phyloP scores from a whole-genome alignment of 495 filamentous ascomycete genomes.

The Polyplosphaeria fusca region DNA sequence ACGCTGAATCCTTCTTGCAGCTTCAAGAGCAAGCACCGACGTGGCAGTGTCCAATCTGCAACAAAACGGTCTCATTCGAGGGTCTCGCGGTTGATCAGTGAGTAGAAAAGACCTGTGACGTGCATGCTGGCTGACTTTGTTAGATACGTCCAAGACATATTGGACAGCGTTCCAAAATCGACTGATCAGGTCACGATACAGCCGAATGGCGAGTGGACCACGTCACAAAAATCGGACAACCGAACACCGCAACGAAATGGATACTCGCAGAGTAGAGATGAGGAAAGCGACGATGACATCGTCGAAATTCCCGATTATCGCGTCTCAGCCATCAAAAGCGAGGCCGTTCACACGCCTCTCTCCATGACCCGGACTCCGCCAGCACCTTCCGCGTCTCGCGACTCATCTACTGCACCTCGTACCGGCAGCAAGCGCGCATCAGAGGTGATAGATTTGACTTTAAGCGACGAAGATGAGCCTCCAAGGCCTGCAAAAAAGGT shows the following conservation, averaged over 20 bases:
- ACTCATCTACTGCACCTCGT: constrained; percentile 29
- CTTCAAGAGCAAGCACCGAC: constrained; percentile 93
- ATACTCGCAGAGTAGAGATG: neutral
- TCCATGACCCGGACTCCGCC: constrained; percentile 26
- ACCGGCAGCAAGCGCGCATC: constrained; percentile 28
- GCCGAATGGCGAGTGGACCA: constrained; percentile 73
- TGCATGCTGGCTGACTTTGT: neutral
- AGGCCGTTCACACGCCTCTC: constrained; percentile 19
- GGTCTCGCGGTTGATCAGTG: constrained; percentile 82
- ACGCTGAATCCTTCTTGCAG: constrained; percentile 88
- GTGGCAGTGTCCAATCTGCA: constrained; percentile 92
- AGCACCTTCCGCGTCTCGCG: constrained; percentile 20
- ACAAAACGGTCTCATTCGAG: constrained; percentile 75
- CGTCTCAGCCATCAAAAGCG: constrained; percentile 25
- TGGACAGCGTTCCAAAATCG: constrained; percentile 62
- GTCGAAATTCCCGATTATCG: constrained; percentile 31
- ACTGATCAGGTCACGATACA: constrained; percentile 87
- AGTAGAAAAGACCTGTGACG: constrained; percentile 35
- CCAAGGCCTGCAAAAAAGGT: constrained; percentile 33
- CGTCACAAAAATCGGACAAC: constrained; percentile 40
- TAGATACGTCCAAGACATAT: constrained; percentile 87
- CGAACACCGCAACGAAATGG: constrained; percentile 33
- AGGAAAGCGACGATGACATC: constrained; percentile 17
- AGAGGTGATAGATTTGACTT: constrained; percentile 36
- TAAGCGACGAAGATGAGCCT: constrained; percentile 33